Evolutionary conservation across 2,329 filamentous ascomycete genomes (phyloP).

Genomic region (Colletotrichum destructivum): DNA sequence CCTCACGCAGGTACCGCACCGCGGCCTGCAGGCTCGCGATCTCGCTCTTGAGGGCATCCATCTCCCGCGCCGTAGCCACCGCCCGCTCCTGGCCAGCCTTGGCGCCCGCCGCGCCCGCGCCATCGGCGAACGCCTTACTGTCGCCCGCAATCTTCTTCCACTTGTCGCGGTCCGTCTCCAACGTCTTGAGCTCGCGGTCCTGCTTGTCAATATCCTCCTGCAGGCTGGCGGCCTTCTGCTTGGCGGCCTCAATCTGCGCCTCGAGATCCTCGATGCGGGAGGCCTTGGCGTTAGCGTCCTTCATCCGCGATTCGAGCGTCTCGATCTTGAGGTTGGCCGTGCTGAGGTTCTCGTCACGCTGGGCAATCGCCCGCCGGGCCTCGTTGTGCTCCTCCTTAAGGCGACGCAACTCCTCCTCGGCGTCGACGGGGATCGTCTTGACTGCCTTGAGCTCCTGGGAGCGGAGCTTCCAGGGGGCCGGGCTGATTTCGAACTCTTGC

Average conservation of each 20-base stretch:
- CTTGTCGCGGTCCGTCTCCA: conserved; percentile 78
- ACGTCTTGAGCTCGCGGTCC: conserved; percentile 74
- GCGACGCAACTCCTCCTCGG: conserved; percentile 86
- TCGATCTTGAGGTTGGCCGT: conserved; percentile 94
- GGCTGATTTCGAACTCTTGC: conserved; percentile 82
- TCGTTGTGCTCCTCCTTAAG: conserved; percentile 87
- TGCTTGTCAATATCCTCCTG: conserved; percentile 77
- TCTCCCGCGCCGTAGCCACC: conserved; percentile 79
- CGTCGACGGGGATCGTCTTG: conserved; percentile 84
- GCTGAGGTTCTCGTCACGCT: conserved; percentile 86
- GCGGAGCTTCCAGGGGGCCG: conserved; percentile 87
- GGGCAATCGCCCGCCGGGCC: conserved; percentile 78
- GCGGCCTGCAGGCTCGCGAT: conserved; percentile 76
- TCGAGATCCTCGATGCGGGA: conserved; percentile 78
- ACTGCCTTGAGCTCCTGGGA: conserved; percentile 86
- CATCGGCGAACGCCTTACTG: conserved; percentile 68
- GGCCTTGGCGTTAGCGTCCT: conserved; percentile 84
- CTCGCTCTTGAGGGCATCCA: conserved; percentile 80
- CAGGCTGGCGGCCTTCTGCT: conserved; percentile 66
- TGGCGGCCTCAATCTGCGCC: conserved; percentile 67
- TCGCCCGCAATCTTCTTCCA: conserved; percentile 81
- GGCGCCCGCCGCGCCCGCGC: conserved; percentile 62
- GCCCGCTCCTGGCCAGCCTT: conserved; percentile 76
- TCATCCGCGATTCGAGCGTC: conserved; percentile 89
- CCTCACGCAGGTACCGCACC: conserved; percentile 77